These are phyloP conservation scores for Arthrobotrys conoides DNA, from an alignment of 2,329 filamentous ascomycete genomes.

Conservation along the genomic window DNA sequence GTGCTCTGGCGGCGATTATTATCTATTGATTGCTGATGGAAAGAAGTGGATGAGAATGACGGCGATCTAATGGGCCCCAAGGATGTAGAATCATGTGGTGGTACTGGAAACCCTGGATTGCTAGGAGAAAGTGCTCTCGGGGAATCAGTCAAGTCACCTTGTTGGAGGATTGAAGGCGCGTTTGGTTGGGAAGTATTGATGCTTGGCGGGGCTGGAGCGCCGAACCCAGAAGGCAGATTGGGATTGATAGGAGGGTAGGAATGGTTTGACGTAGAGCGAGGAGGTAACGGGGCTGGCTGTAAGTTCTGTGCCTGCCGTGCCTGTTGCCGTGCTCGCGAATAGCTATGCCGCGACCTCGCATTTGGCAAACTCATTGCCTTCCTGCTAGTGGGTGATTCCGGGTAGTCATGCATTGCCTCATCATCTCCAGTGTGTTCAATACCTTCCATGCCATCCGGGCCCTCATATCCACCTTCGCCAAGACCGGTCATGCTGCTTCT, in stretches of 20 bases:
- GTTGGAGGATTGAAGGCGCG: constrained; percentile 58
- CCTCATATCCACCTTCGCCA: constrained; percentile 81
- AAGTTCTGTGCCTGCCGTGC: constrained; percentile 53
- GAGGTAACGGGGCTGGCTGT: constrained; percentile 48
- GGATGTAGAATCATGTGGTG: constrained; percentile 56
- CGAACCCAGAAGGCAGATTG: constrained; percentile 42
- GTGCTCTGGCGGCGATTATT: constrained; percentile 42
- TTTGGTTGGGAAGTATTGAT: constrained; percentile 55
- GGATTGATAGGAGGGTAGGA: constrained; percentile 56
- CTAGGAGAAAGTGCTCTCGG: constrained; percentile 62
- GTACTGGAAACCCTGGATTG: constrained; percentile 61
- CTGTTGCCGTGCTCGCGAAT: constrained; percentile 42
- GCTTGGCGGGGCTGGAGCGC: constrained; percentile 50
- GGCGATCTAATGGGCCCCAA: constrained; percentile 54
- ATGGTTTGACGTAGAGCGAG: constrained; percentile 40
- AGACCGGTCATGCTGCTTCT: constrained; percentile 88
- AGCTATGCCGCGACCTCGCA: constrained; percentile 49
- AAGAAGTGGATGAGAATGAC: constrained; percentile 50
- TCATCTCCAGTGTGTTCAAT: constrained; percentile 70
- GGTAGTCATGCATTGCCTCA: constrained; percentile 63
- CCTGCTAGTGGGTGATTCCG: constrained; percentile 49
- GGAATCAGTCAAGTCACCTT: constrained; percentile 63
- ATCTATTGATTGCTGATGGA: constrained; percentile 54
- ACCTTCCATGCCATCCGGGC: constrained; percentile 70
- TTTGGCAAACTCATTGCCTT: constrained; percentile 57